Conservation (phyloP, 2,329 filamentous ascomycete species). For the Botrytis byssoidea region DNA sequence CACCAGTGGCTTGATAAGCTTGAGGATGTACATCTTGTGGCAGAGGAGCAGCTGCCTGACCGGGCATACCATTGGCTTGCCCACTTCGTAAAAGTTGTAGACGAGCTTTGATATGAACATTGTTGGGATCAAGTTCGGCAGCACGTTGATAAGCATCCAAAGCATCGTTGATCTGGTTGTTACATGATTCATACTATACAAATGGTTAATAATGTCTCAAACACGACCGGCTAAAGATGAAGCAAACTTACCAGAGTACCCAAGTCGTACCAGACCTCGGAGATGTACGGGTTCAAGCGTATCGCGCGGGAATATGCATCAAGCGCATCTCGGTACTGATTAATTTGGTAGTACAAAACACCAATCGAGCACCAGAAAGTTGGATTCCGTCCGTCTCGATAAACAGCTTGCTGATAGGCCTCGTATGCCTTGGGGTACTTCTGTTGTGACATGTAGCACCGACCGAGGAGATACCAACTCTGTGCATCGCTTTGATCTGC, state of each 20-base stretch:
- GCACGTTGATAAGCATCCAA: slow-evolving; percentile 94
- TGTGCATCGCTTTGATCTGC: slow-evolving; percentile 91
- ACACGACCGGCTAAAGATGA: slow-evolving; percentile 26
- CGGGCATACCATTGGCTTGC: slow-evolving; percentile 67
- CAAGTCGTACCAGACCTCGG: slow-evolving; percentile 98
- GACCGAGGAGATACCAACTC: slow-evolving; percentile 96
- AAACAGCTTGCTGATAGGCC: slow-evolving; percentile 97
- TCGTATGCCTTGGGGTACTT: slow-evolving; percentile 99
- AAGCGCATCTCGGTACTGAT: slow-evolving; percentile 95
- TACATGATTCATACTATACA: slow-evolving; percentile 88
- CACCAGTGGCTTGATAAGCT: slow-evolving; percentile 80
- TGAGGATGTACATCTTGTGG: slow-evolving; percentile 96
- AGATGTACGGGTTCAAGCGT: slow-evolving; percentile 94
- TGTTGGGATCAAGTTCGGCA: slow-evolving; percentile 87
- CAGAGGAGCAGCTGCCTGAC: slow-evolving; percentile 75
- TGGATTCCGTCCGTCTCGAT: slow-evolving; percentile 93
- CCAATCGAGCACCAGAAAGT: slow-evolving; percentile 99
- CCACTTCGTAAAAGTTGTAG: slow-evolving; percentile 85
- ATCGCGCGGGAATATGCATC: slow-evolving; percentile 98
- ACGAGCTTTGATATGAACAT: slow-evolving; percentile 94
- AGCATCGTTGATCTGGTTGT: slow-evolving; percentile 96
- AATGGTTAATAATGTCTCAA: slow-evolving; percentile 31
- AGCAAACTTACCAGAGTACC: slow-evolving; percentile 77
- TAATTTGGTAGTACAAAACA: slow-evolving; percentile 98
- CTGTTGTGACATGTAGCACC: slow-evolving; percentile 99